Conservation (phyloP, 164 flowering plant genomes). For the Cinnamomum micranthum region DNA sequence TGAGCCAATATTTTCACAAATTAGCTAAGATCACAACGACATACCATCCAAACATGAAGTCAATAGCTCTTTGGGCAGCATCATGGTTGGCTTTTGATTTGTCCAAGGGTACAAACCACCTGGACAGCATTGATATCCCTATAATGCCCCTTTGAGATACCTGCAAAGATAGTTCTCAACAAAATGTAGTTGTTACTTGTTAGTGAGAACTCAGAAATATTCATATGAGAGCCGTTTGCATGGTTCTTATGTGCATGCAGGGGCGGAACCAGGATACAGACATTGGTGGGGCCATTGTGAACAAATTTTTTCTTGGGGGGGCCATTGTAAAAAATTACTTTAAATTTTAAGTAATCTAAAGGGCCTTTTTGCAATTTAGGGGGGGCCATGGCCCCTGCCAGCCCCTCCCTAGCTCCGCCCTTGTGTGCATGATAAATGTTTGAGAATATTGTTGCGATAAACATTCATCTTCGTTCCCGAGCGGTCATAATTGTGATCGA, state of each 20-base stretch:
- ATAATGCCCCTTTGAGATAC: constrained; percentile 51
- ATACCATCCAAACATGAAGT: constrained; percentile 46
- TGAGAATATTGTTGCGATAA: no score
- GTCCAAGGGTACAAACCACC: constrained; percentile 42
- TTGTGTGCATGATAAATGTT: background rate
- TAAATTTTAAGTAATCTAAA: no score
- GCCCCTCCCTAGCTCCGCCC: no score
- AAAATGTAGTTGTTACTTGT: background rate
- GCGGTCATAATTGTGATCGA: no score
- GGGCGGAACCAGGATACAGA: no score
- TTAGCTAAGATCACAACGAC: background rate
- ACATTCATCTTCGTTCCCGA: no score
- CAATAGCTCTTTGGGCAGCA: constrained; percentile 50
- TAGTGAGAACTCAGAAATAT: background rate
- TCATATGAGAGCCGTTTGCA: background rate
- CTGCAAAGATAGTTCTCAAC: constrained; percentile 22
- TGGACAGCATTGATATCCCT: constrained; percentile 42
- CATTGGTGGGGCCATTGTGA: no score
- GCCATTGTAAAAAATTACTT: no score
- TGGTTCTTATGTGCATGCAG: background rate
- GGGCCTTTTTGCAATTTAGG: no score
- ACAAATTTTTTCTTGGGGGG: no score
- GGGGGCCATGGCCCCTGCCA: no score
- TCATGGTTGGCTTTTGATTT: constrained; percentile 9
- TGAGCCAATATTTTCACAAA: background rate